phyloP scores from a whole-genome alignment of 441 rosid species.

The Theobroma grandiflorum region DNA sequence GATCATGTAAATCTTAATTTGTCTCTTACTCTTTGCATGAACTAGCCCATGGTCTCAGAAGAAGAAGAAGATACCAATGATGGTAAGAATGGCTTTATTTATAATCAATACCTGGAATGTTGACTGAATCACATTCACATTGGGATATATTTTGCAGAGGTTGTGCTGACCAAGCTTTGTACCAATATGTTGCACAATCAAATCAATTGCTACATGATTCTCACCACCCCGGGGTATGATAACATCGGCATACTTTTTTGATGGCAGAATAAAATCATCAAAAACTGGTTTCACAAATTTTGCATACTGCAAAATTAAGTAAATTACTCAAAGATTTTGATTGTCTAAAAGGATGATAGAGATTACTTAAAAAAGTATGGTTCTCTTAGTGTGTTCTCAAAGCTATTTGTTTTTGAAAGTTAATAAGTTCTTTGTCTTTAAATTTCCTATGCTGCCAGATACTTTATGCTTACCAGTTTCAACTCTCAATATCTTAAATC shows the following conservation, averaged over 20 bases:
- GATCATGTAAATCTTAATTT: no score
- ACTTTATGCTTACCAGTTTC: no score
- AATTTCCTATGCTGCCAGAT: no score
- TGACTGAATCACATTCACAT: constrained; percentile 77
- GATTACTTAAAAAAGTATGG: background rate
- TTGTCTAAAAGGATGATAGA: no score
- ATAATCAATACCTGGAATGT: constrained; percentile 82
- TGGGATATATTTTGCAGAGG: constrained; percentile 90
- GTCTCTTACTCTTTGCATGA: background rate
- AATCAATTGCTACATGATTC: constrained; percentile 92
- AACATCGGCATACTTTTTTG: constrained; percentile 94
- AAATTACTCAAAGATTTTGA: no score
- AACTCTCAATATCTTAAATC: no score
- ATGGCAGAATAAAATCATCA: constrained; percentile 92
- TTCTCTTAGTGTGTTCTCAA: background rate
- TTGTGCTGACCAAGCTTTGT: constrained; percentile 95
- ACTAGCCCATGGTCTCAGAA: background rate
- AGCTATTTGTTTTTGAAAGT: background rate
- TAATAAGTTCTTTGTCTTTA: no score
- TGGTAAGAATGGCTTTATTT: background rate
- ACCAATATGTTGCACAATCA: constrained; percentile 91
- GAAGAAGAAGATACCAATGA: background rate
- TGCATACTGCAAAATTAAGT: constrained; percentile 68
- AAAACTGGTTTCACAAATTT: constrained; percentile 98
- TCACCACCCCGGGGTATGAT: constrained; percentile 96